These are phyloP conservation scores for Saksenaea oblongispora DNA, from an alignment of 371 early-diverging fungal genomes.

Conservation along the genomic window DNA sequence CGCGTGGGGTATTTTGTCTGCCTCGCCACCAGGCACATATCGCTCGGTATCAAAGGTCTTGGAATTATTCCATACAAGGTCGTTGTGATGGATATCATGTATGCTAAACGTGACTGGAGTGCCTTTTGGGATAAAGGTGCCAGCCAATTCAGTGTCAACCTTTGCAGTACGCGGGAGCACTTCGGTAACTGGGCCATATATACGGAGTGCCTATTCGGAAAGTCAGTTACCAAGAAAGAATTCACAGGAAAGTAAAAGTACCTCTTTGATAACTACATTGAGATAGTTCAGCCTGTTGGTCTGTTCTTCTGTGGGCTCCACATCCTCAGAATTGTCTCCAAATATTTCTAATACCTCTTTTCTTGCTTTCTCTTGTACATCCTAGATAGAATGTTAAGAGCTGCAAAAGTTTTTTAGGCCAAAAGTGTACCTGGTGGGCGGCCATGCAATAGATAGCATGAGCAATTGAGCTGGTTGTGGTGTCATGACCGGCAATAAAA, in stretches of 20 bases:
- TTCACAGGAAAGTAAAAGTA: not conserved
- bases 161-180: slow-evolving; percentile 13
- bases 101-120: slow-evolving; percentile 6
- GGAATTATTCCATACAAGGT: slow-evolving; percentile 14
- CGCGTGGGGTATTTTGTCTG: slow-evolving; percentile 6
- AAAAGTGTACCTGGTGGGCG: not conserved
- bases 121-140: slow-evolving; percentile 17
- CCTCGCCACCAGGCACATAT: slow-evolving; percentile 17
- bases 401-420: not conserved
- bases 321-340: not conserved
- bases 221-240: not conserved
- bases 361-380: not conserved
- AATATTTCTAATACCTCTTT: not conserved
- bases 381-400: not conserved
- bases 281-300: not conserved
- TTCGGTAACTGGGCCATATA: slow-evolving; percentile 7
- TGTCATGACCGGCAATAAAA: not conserved
- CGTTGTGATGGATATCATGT: slow-evolving; percentile 15
- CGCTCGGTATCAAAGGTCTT: slow-evolving; percentile 18
- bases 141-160: slow-evolving; percentile 15
- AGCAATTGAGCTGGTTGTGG: not conserved
- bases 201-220: slow-evolving; percentile 3
- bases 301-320: not conserved
- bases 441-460: not conserved
- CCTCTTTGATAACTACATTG: not conserved